Evolutionary conservation across 23 red algal species (phyloP), one percentile per base, ranked within the genome.

Genomic region (Chondrus crispus): DNA sequence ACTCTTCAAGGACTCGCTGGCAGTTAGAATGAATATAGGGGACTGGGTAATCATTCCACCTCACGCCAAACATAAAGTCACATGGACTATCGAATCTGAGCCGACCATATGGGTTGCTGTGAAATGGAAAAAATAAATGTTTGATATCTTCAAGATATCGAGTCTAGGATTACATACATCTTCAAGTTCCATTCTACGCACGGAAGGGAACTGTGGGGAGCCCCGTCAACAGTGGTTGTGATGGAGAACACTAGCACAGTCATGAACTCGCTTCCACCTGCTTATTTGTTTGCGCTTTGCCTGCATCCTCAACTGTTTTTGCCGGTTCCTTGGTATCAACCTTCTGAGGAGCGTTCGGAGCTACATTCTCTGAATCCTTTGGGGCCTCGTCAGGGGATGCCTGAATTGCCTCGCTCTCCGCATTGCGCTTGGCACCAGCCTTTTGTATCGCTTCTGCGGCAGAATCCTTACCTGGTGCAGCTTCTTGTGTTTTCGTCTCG

Each of bases 31-130:
- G 85, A 74, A 79, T 52, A 44, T 69, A 40, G 85, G 85, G 29
- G 16, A 16, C 3, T 89, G 63, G 42, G 85, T 89, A 3, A 69
- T 89, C 14, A 74, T 89, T 26, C 85, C 85, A 8, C 57, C 85
- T 5, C 85, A 89, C 35, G 69, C 50, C 7, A 40, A 50, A 22
- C 85, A 89, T 55, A 89, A 89, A 37, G 85, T 89, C 10, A 60
- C 69, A 3, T 89, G 69, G 68, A 89, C 85, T 37, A 40, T 71
- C 19, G 69, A 28, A 9, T 54, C 68, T 13, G 60, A 76, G 49
- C 85, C 68, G 18, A 89, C 85, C 12, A 66, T 89, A 22, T 89
- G 85, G 85, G 30, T 89, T 35, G 85, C 85, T 3, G 68, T 89
- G 44, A 89, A 89, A 41, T 89, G 85, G 85, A 89, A 89, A 57